Evolutionary conservation across 2,329 filamentous ascomycete species (phyloP).

Genomic region (Fusarium sp.): DNA sequence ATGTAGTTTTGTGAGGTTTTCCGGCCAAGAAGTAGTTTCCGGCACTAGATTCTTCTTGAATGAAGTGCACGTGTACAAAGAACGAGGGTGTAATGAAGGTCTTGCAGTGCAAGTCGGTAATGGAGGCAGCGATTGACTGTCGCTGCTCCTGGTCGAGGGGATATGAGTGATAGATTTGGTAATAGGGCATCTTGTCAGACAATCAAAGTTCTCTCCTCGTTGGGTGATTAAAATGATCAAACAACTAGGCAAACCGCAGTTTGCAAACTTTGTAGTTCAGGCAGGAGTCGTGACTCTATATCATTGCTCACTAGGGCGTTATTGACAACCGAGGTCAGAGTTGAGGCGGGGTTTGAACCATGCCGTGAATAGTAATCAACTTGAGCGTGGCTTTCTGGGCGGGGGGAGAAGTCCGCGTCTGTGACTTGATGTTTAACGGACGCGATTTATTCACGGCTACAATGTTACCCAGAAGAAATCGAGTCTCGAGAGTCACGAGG

Average conservation of each 20-base stretch:
- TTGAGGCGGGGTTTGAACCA: background rate
- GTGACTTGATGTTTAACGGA: background rate
- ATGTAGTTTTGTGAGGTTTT: background rate
- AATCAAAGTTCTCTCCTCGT: background rate
- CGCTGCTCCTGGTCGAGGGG: slow-evolving; percentile 11
- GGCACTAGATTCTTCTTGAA: background rate
- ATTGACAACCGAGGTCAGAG: background rate
- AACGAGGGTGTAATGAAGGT: slow-evolving; percentile 30
- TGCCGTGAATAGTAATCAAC: background rate
- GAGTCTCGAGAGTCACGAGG: background rate
- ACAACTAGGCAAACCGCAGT: background rate
- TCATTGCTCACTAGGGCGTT: background rate
- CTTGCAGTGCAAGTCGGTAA: slow-evolving; percentile 28
- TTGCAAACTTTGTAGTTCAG: background rate
- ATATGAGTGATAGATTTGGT: slow-evolving; percentile 34
- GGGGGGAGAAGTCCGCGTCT: background rate
- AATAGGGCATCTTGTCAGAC: slow-evolving; percentile 28
- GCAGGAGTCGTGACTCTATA: background rate
- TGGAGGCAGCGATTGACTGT: slow-evolving; percentile 15
- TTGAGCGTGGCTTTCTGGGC: background rate
- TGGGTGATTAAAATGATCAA: background rate
- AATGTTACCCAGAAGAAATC: background rate
- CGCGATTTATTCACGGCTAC: background rate
- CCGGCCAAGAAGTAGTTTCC: slow-evolving; percentile 31
- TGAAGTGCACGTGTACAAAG: slow-evolving; percentile 35